Percentiles rank a stretch among this genome's conserved stretches.
phyloP scores from a whole-genome alignment of 805 yeast species.

The Metschnikowia similis region DNA sequence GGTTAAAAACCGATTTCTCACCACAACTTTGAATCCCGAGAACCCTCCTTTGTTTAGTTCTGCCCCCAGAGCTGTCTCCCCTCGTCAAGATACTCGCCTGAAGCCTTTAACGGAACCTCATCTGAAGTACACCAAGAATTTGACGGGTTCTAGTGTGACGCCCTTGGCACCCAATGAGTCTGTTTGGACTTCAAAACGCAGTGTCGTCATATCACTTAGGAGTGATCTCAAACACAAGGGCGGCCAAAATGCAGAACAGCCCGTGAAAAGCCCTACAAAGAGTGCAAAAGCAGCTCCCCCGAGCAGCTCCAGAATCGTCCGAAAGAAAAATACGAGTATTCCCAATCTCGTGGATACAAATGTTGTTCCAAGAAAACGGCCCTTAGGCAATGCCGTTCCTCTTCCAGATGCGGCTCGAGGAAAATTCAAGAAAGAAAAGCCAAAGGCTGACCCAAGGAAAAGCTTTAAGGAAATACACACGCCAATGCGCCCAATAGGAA shows the following conservation, averaged over 20 bases:
- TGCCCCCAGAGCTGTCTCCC: slow-evolving; percentile 8
- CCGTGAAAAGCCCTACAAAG: neutral
- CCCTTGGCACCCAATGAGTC: neutral
- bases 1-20: slow-evolving; percentile 30
- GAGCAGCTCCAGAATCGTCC: neutral
- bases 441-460: slow-evolving; percentile 3
- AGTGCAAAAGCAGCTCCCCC: neutral
- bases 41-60: slow-evolving; percentile 22
- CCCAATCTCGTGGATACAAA: slow-evolving; percentile 4
- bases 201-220: slow-evolving; percentile 2
- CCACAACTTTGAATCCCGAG: slow-evolving; percentile 33
- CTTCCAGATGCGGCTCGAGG: slow-evolving; percentile 38
- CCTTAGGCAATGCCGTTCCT: slow-evolving; percentile 30
- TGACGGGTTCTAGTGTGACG: neutral
- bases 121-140: slow-evolving; percentile 17
- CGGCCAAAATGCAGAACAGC: neutral
- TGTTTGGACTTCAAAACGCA: slow-evolving; percentile 1
- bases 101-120: slow-evolving; percentile 7
- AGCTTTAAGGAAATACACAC: neutral
- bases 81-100: slow-evolving; percentile 9
- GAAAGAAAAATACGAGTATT: neutral
- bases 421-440: slow-evolving; percentile 8
- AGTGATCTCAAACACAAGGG: slow-evolving; percentile 3
- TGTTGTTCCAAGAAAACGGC: slow-evolving; percentile 10
- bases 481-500: neutral